phyloP scores from a whole-genome alignment of 2,329 filamentous ascomycete genomes.

The Didymella lethalis region DNA sequence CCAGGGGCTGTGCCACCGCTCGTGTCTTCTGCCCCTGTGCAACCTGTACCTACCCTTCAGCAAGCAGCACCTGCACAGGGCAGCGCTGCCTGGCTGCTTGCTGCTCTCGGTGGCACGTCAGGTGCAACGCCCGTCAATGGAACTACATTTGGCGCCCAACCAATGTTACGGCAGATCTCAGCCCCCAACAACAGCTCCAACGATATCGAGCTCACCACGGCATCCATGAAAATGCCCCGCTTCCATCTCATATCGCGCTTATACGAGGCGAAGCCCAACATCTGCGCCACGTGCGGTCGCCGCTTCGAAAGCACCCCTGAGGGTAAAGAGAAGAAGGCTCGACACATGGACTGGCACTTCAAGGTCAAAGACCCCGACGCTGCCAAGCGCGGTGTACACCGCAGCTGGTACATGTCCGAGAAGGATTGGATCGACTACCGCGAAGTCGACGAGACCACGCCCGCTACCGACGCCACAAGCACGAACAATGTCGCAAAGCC shows the following conservation, averaged over 20 bases:
- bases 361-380: conserved; percentile 88
- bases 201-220: conserved; percentile 68
- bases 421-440: conserved; percentile 91
- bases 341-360: conserved; percentile 99
- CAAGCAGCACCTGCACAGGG: conserved; percentile 30
- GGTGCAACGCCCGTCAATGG: conserved; percentile 39
- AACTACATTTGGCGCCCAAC: conserved; percentile 35
- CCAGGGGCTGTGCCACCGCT: conserved; percentile 30
- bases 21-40: conserved; percentile 29
- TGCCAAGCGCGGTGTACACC: conserved; percentile 84
- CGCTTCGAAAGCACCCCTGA: conserved; percentile 80
- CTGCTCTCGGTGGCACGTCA: conserved; percentile 40
- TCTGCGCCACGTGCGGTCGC: conserved; percentile 90
- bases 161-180: conserved; percentile 40
- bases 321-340: conserved; percentile 84
- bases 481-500: conserved; percentile 51
- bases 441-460: conserved; percentile 73
- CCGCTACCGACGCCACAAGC: conserved; percentile 37
- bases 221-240: conserved; percentile 77
- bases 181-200: conserved; percentile 52
- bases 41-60: conserved; percentile 29
- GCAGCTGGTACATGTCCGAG: conserved; percentile 95
- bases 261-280: conserved; percentile 82
- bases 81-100: conserved; percentile 44
- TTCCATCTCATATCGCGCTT: conserved; percentile 76